Evolutionary conservation across 225 moss, liverwort and hornwort species (phyloP).

Genomic region (Straminergon stramineum): DNA sequence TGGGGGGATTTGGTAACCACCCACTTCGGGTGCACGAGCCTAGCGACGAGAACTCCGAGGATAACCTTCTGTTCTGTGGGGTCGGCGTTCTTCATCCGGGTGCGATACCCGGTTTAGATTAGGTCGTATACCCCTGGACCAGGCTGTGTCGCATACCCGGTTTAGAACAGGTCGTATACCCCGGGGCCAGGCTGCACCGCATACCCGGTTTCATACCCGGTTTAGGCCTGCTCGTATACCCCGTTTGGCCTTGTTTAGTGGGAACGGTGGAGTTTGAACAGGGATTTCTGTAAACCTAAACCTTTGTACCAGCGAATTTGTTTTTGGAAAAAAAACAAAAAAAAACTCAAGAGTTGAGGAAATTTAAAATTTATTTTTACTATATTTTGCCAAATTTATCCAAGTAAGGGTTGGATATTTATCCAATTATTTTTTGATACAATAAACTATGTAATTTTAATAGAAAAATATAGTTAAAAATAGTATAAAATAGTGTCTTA

Average conservation of each 20-base stretch:
- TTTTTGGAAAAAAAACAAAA: no score
- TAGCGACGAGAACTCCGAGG: not conserved
- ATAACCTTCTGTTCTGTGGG: not conserved
- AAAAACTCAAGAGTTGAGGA: not conserved
- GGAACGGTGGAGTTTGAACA: not conserved
- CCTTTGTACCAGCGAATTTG: no score
- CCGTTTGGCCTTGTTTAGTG: not conserved
- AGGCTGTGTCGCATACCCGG: not conserved
- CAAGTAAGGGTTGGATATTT: fast-evolving
- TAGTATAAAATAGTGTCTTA: fast-evolving
- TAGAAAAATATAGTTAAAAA: not conserved
- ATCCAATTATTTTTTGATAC: not conserved
- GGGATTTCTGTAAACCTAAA: not conserved
- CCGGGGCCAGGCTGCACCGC: fast-evolving
- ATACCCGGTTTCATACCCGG: not conserved
- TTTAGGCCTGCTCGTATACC: not conserved
- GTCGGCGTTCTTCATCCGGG: not conserved
- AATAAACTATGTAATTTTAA: not conserved
- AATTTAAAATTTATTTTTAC: not conserved
- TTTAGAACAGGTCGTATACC: not conserved
- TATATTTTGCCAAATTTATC: not conserved
- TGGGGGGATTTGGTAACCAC: slow-evolving; percentile 9
- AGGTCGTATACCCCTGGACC: not conserved
- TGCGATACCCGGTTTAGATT: not conserved
- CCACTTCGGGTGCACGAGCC: not conserved